phyloP scores from a whole-genome alignment of 768 basidiomycete genomes.

The Suillus sp. region DNA sequence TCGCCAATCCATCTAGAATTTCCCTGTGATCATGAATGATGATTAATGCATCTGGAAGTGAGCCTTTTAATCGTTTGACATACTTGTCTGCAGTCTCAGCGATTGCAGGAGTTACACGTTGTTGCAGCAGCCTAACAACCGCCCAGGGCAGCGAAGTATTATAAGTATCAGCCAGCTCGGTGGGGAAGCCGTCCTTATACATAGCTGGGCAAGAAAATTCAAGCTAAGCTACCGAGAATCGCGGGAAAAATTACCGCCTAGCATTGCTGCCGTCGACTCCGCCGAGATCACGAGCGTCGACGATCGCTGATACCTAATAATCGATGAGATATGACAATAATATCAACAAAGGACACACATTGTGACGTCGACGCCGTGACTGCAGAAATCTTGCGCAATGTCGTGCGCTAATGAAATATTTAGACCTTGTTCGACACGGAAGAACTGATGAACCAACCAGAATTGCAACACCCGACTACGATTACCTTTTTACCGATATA shows the following conservation, averaged over 20 bases:
- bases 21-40: constrained; percentile 32
- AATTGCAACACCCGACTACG: constrained; percentile 69
- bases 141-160: constrained; percentile 20
- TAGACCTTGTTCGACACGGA: constrained; percentile 4
- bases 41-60: background rate
- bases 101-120: constrained; percentile 19
- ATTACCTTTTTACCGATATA: constrained; percentile 65
- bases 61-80: constrained; percentile 4
- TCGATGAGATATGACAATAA: constrained; percentile 10
- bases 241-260: constrained; percentile 13
- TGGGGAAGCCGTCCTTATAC: constrained; percentile 27
- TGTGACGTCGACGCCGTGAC: constrained; percentile 33
- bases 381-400: constrained; percentile 38
- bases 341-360: constrained; percentile 18
- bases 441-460: constrained; percentile 39
- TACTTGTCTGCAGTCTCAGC: constrained; percentile 32
- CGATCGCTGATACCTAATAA: constrained; percentile 28
- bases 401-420: constrained; percentile 32
- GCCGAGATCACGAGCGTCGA: constrained; percentile 26
- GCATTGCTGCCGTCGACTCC: constrained; percentile 11
- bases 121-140: constrained; percentile 20
- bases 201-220: constrained; percentile 12
- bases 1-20: constrained; percentile 38
- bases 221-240: background rate
- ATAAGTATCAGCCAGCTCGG: constrained; percentile 26